Evolutionary conservation across 768 basidiomycete genomes (phyloP).

Genomic region (Aureoboletus auriporus): DNA sequence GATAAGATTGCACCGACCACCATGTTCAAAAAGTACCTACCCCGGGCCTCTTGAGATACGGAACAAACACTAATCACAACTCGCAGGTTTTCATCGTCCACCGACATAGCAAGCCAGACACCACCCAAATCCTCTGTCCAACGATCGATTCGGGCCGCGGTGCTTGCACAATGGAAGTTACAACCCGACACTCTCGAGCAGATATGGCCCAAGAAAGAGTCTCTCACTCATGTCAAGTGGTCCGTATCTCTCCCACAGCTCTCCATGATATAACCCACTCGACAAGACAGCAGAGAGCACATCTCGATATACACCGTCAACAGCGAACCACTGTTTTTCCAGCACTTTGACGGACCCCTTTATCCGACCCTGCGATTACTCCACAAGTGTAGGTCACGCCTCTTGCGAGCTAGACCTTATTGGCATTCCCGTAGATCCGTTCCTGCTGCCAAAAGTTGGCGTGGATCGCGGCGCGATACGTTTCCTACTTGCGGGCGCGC

Average conservation of each 20-base stretch:
- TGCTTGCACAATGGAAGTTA: conserved; percentile 83
- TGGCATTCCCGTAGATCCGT: conserved; percentile 65
- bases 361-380: conserved; percentile 85
- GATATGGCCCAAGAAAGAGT: conserved; percentile 99
- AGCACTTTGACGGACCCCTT: conserved; percentile 93
- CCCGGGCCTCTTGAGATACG: conserved; percentile 1
- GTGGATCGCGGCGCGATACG: conserved; percentile 98
- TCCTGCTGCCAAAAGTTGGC: conserved; percentile 80
- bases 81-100: conserved; percentile 61
- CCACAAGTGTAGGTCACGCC: conserved; percentile 74
- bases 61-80: conserved; percentile 6
- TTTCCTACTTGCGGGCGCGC: conserved; percentile 88
- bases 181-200: conserved; percentile 79
- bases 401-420: background rate
- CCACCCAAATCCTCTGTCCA: conserved; percentile 93
- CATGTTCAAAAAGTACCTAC: conserved; percentile 74
- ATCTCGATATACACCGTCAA: conserved; percentile 90
- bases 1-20: conserved; percentile 25
- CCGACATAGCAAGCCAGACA: conserved; percentile 87
- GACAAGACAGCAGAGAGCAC: conserved; percentile 79
- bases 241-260: conserved; percentile 11
- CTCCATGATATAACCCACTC: conserved; percentile 14
- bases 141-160: conserved; percentile 73
- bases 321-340: conserved; percentile 87
- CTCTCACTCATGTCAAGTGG: conserved; percentile 92